Percentiles rank a stretch among this genome's conserved stretches.
Evolutionary conservation across 441 rosid species (phyloP).

Genomic region (Dalechampia spathulata): DNA sequence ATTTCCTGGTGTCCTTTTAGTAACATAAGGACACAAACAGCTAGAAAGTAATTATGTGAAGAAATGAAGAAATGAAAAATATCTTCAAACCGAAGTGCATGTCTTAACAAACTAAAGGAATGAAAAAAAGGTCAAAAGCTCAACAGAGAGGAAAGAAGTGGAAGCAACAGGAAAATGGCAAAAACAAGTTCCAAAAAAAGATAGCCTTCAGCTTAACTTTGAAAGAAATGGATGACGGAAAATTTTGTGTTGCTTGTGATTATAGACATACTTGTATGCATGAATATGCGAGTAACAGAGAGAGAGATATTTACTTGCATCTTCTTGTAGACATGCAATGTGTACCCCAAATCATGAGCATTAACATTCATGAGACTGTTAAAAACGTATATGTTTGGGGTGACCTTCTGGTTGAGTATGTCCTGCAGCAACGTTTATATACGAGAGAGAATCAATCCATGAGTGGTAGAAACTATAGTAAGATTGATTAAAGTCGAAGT

Average conservation of each 20-base stretch:
- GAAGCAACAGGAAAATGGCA: background rate
- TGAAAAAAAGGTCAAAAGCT: background rate
- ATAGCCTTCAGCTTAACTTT: background rate
- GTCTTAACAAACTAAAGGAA: background rate
- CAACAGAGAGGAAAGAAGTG: background rate
- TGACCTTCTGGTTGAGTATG: constrained; percentile 47
- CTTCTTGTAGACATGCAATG: constrained; percentile 53
- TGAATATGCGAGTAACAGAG: constrained; percentile 17
- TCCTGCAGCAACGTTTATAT: constrained; percentile 48
- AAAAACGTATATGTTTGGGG: constrained; percentile 68
- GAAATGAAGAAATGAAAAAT: no score
- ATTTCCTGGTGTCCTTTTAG: background rate
- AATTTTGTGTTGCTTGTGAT: background rate
- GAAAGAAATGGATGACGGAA: background rate
- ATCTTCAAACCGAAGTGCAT: background rate
- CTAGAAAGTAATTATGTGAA: background rate
- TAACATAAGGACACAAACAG: background rate
- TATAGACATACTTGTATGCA: background rate
- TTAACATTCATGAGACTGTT: constrained; percentile 94
- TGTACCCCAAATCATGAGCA: constrained; percentile 73
- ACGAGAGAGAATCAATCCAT: no score
- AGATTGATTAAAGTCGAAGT: background rate
- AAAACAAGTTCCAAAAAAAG: background rate
- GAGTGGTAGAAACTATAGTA: background rate
- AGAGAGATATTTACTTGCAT: constrained; percentile 54